These are phyloP conservation scores for Solanum medicagineum DNA, from an alignment of 257 asterid genomes.

Conservation along the genomic window DNA sequence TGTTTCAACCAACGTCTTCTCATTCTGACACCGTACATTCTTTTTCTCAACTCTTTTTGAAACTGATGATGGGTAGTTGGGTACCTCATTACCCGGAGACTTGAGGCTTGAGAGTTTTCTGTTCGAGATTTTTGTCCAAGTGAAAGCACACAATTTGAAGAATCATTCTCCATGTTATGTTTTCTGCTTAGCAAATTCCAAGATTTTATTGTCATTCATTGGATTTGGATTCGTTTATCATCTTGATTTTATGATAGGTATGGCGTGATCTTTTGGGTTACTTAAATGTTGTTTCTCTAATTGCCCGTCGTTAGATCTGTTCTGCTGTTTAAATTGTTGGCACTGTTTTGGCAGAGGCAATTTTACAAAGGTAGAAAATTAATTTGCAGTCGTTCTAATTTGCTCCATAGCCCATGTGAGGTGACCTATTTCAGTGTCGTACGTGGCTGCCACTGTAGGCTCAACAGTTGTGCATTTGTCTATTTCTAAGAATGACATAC, in stretches of 20 bases:
- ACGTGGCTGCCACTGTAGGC: too few species aligned
- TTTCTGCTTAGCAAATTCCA: background rate
- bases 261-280: too few species aligned
- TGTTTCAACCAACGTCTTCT: background rate
- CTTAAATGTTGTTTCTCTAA: too few species aligned
- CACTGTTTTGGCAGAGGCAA: too few species aligned
- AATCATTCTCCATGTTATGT: background rate
- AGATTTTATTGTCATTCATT: background rate
- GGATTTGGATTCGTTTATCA: background rate
- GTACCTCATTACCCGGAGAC: background rate
- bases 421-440: too few species aligned
- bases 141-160: background rate
- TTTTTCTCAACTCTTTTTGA: background rate
- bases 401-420: too few species aligned
- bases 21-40: background rate
- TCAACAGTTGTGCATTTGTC: too few species aligned
- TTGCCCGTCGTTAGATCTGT: too few species aligned
- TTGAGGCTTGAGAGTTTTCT: background rate
- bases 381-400: too few species aligned
- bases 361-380: too few species aligned
- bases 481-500: too few species aligned
- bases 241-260: background rate
- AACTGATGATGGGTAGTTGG: background rate
- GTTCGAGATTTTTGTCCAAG: background rate
- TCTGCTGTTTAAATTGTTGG: too few species aligned